Evolutionary conservation across 192 early-diverging fungal species (phyloP), one percentile per base, ranked within the genome.

Genomic region (Gaertneriomyces semiglobifer): DNA sequence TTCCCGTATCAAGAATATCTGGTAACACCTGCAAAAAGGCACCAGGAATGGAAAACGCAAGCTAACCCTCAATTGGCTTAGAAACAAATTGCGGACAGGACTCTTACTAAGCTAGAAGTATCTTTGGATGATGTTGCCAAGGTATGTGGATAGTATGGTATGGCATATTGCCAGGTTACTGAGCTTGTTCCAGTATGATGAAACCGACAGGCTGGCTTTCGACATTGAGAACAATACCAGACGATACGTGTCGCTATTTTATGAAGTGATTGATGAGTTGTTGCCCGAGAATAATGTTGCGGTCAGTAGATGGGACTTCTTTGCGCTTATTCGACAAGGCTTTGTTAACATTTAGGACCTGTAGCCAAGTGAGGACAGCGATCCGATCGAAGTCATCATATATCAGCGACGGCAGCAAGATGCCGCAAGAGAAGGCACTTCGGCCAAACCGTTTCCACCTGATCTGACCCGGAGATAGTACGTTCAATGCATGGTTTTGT

Each of bases 321-420:
- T 33, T 33, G 25, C 25, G 25, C 25, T 33, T 33, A 33, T 33
- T 33, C 2, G 1, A 33, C 25, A 33, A 33, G 25, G 0, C 25
- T 33, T 33, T 33, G 25, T 33, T 33, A 33, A 33, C 47, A 73
- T 48, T 19, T 16, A 7, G 4, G 7, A 53, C 40, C 41, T 51
- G 50, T 45, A 72, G 60, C 73, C 77, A 12, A 54, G 44, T 73
- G 82, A 86, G 48, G 84, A 89, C 4, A 88, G 87, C 55, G 85
- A 87, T 66, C 93, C 94, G 16, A 74, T 95, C 33, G 93, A 96
- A 65, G 94, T 96, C 42, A 84, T 98, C 58, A 84, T 94, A 63
- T 85, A 86, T 63, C 93, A 95, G 41, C 81, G 96, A 38, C 84
- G 83, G 53, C 88, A 86, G 62, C 87, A 72, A 33, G 67, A 79